Percentiles rank a stretch among this genome's conserved stretches.
Conservation (phyloP, 805 yeast genomes). For the Candida orba region DNA sequence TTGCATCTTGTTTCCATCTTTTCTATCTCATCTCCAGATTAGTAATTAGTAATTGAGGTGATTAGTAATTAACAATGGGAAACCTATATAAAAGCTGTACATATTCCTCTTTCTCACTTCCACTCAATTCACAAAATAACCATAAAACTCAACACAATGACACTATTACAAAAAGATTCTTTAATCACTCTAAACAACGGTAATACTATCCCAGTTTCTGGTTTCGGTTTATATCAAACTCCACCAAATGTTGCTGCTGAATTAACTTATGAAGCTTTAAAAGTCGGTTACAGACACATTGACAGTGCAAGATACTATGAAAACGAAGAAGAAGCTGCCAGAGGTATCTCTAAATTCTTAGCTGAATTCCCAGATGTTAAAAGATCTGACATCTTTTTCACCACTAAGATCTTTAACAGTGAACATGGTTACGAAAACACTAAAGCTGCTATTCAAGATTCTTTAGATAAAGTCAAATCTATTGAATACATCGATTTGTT, state of each 20-base stretch:
- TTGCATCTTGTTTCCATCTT: no score
- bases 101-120: no score
- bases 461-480: slow-evolving; percentile 41
- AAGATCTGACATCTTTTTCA: slow-evolving; percentile 43
- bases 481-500: slow-evolving; percentile 62
- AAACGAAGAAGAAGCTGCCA: slow-evolving; percentile 66
- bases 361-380: slow-evolving; percentile 41
- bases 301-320: slow-evolving; percentile 65
- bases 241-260: slow-evolving; percentile 5
- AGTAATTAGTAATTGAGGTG: no score
- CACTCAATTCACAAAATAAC: no score
- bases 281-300: slow-evolving; percentile 60
- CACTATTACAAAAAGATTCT: no score
- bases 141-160: no score
- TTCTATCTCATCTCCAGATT: no score
- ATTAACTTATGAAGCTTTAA: slow-evolving; percentile 47
- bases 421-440: slow-evolving; percentile 46
- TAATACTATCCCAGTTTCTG: slow-evolving; percentile 6
- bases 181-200: slow-evolving; percentile 1
- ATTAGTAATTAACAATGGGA: no score
- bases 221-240: slow-evolving; percentile 9
- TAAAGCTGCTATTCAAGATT: slow-evolving; percentile 44
- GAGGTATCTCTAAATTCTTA: slow-evolving; percentile 45
- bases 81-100: no score
- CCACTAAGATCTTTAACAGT: slow-evolving; percentile 2